Percentiles rank a stretch among this genome's conserved stretches.
These are phyloP conservation scores for Fusarium musae DNA, from an alignment of 2,329 filamentous ascomycete species.

Conservation along the genomic window DNA sequence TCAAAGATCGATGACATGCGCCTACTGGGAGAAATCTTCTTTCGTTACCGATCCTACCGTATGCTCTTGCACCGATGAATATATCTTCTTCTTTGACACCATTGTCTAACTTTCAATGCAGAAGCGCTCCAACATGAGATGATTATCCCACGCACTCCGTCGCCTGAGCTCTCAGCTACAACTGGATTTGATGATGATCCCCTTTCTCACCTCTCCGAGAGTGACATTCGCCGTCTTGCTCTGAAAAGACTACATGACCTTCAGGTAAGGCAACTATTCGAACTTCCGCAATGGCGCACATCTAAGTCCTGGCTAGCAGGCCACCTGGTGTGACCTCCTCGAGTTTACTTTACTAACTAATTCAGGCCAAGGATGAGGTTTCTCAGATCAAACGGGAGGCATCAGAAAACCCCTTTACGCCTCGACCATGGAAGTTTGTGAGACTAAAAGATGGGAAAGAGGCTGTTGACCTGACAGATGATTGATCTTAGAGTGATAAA, in stretches of 20 bases:
- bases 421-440: constrained; percentile 20
- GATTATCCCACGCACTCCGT: constrained; percentile 37
- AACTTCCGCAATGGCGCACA: accelerated
- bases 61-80: background rate
- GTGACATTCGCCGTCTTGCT: constrained; percentile 36
- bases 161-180: background rate
- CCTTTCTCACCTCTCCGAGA: constrained; percentile 14
- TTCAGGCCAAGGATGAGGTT: background rate
- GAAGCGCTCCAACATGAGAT: constrained; percentile 36
- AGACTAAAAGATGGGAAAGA: constrained; percentile 22
- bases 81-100: accelerated
- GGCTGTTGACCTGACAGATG: constrained; percentile 33
- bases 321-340: background rate
- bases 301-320: background rate
- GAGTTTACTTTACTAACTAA: background rate
- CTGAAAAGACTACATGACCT: constrained; percentile 26
- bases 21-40: constrained; percentile 3
- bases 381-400: constrained; percentile 21
- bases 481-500: background rate
- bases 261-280: constrained; percentile 7
- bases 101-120: constrained; percentile 2
- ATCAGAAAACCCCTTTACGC: background rate
- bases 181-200: background rate
- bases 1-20: background rate
- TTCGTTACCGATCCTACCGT: constrained; percentile 41